Base-by-base conservation (phyloP, 306 rosid genomes). In the Cucurbita moschata region DNA sequence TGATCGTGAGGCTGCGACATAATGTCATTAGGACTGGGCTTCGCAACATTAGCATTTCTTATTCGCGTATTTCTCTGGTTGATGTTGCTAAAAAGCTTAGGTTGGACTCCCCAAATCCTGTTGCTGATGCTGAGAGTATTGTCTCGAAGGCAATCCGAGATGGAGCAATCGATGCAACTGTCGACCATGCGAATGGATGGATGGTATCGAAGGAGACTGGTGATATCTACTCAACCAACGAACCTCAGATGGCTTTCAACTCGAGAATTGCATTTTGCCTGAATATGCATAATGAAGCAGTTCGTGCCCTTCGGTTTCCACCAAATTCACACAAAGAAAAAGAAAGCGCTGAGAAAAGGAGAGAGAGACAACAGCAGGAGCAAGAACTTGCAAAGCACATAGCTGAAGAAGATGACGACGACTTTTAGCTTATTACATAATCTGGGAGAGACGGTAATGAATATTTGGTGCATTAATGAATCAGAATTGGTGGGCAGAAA, bases 191-290 rank as follows among this genome's bases (percentile, higher is more conserved):
- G 40, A 89, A 86, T 60, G 94, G 94, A 55, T 90, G 90, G 89
- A 90, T 90, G 97, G 98, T 90, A 51, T 93, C 97, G 3, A 90
- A 90, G 85, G 97, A 93, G 82, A 93, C 96, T 23, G 98, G 98
- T 43, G 97, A 93, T 79, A 87, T 93, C 78, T 93, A 93, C 88
- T 84, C 85, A 0, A 90, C 97, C 8, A 90, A 88, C 42, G 98
- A 93, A 79, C 97, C 98, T 59, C 97, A 88, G 75, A 54, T 83
- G 78, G 98, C 97, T 61, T 93, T 93, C 44, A 92, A 93, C 90
- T 90, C 97, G 13, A 86, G 97, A 58, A 90, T 93, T 79, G 96
- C 96, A 7, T 90, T 94, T 79, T 93, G 98, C 83, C 97, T 93
- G 75, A 87, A 90, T 77, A 87, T 90, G 90, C 96, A 93, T 75